Evolutionary conservation across 23 red algal genomes (phyloP).

Genomic region (Gracilaria gracilis): DNA sequence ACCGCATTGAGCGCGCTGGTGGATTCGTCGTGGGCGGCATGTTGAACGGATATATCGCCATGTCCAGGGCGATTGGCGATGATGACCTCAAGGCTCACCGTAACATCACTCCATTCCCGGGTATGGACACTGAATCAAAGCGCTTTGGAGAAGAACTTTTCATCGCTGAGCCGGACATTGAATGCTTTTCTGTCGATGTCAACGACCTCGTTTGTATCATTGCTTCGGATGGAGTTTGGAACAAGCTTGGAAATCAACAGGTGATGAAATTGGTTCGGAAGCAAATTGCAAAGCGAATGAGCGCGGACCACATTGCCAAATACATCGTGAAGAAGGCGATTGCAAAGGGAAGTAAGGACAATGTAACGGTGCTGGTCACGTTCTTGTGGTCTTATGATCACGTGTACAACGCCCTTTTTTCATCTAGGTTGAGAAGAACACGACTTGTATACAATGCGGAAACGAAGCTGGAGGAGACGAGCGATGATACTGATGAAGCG

Average conservation of each 20-base stretch:
- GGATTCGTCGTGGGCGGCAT: slow-evolving; percentile 56
- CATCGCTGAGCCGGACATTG: slow-evolving; percentile 69
- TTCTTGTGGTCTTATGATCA: slow-evolving; percentile 49
- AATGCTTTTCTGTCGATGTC: neutral
- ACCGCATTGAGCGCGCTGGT: slow-evolving; percentile 55
- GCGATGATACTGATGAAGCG: neutral
- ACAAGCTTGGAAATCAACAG: slow-evolving; percentile 54
- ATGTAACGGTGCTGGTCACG: slow-evolving; percentile 71
- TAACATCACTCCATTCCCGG: slow-evolving; percentile 48
- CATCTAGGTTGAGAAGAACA: neutral
- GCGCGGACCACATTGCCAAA: slow-evolving; percentile 46
- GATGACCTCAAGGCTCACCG: slow-evolving; percentile 86
- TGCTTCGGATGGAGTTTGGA: slow-evolving; percentile 88
- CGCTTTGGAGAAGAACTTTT: slow-evolving; percentile 49
- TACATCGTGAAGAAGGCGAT: slow-evolving; percentile 55
- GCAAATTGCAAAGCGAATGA: slow-evolving; percentile 32
- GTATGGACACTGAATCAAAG: too few relatives aligned
- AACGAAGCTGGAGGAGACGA: neutral
- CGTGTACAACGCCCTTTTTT: neutral
- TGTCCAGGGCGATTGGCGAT: slow-evolving; percentile 86
- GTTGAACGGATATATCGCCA: slow-evolving; percentile 85
- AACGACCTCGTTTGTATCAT: slow-evolving; percentile 71
- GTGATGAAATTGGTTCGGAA: slow-evolving; percentile 63
- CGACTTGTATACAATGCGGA: neutral
- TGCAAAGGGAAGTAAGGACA: slow-evolving; percentile 67